Conservation (phyloP, 768 basidiomycete genomes). For the Chiua virens region DNA sequence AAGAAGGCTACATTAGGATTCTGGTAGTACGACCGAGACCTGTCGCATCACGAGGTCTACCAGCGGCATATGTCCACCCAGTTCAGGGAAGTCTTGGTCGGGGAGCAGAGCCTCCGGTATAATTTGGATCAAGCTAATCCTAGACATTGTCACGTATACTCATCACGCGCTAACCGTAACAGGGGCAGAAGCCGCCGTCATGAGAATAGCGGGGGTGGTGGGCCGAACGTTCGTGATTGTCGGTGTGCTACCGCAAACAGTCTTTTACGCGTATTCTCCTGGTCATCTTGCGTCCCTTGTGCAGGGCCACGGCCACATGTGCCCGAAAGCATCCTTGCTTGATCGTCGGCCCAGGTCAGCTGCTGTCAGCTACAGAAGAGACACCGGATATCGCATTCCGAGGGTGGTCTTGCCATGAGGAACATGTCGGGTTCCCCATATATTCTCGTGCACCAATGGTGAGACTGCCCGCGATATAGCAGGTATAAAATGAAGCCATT, state of each 20-base stretch:
- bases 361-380: neutral
- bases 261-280: too few relatives aligned
- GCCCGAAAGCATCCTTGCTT: neutral
- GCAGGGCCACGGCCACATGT: neutral
- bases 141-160: too few relatives aligned
- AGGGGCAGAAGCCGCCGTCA: neutral
- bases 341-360: slow-evolving; percentile 3
- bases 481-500: slow-evolving; percentile 14
- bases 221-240: neutral
- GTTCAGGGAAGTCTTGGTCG: too few relatives aligned
- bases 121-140: neutral
- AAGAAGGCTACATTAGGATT: too few relatives aligned
- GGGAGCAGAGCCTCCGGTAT: too few relatives aligned
- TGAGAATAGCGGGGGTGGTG: slow-evolving; percentile 3
- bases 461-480: too few relatives aligned
- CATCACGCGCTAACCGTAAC: neutral
- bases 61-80: too few relatives aligned
- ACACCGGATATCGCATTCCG: neutral
- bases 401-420: neutral
- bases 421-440: neutral
- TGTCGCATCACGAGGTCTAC: too few relatives aligned
- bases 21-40: too few relatives aligned
- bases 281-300: neutral
- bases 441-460: neutral
- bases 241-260: neutral